phyloP scores from a whole-genome alignment of 805 yeast species.

The Wickerhamomyces chaumierensis region DNA sequence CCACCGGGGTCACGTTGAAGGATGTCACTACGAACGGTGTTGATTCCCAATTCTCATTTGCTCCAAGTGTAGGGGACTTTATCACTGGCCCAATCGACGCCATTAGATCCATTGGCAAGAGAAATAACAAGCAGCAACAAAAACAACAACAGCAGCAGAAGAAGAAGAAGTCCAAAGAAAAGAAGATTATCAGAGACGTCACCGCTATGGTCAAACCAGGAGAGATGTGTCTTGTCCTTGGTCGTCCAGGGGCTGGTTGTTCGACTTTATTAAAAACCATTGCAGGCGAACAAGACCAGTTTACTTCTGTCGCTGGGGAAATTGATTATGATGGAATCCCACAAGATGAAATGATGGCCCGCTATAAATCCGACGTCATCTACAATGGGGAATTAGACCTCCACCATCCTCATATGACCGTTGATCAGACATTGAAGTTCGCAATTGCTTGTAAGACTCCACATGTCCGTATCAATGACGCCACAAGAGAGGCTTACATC shows the following conservation, averaged over 20 bases:
- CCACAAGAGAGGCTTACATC: constrained; percentile 37
- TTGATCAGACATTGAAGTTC: constrained; percentile 57
- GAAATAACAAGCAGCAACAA: too few relatives aligned
- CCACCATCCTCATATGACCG: constrained; percentile 69
- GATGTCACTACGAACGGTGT: constrained; percentile 3
- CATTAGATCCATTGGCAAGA: background rate
- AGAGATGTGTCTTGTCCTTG: constrained; percentile 58
- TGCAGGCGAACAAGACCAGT: constrained; percentile 41
- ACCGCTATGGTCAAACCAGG: constrained; percentile 39
- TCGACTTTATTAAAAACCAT: constrained; percentile 56
- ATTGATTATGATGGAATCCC: constrained; percentile 50
- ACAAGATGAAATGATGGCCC: constrained; percentile 45
- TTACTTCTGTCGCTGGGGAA: constrained; percentile 37
- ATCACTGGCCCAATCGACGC: constrained; percentile 2
- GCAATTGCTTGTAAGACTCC: constrained; percentile 66
- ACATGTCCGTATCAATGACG: constrained; percentile 33
- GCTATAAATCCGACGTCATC: constrained; percentile 43
- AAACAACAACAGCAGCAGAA: too few relatives aligned
- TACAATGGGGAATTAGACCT: constrained; percentile 54
- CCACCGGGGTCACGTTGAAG: constrained; percentile 26
- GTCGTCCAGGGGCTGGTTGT: constrained; percentile 77
- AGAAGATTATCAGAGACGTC: constrained; percentile 18
- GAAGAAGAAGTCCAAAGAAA: constrained; percentile 12
- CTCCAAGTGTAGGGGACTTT: constrained; percentile 7
- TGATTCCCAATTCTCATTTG: constrained; percentile 8